A percentile compares a stretch with the other conserved stretches of the same genome.
phyloP scores from a whole-genome alignment of 192 early-diverging fungal genomes.

The Funneliformis geosporum region DNA sequence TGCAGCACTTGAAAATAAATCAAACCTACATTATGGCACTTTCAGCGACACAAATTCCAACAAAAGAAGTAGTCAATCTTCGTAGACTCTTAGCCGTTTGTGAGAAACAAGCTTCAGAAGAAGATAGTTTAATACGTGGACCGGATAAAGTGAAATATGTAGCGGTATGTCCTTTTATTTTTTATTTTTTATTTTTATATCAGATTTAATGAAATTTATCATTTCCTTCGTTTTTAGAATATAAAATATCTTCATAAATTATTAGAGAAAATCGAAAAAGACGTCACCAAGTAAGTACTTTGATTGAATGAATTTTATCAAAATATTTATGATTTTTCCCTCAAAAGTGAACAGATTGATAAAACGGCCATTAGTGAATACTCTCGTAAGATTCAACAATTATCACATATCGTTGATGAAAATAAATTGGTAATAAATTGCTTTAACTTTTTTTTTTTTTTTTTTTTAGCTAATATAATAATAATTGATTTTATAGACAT shows the following conservation, averaged over 20 bases:
- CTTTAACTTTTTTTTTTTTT: neutral
- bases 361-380: slow-evolving; percentile 33
- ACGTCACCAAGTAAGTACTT: neutral
- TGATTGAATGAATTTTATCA: neutral
- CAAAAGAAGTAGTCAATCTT: slow-evolving; percentile 30
- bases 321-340: neutral
- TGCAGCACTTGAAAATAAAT: too few species aligned
- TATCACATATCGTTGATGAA: slow-evolving; percentile 30
- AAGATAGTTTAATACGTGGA: slow-evolving; percentile 32
- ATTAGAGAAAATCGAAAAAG: slow-evolving; percentile 30
- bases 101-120: slow-evolving; percentile 21
- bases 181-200: neutral
- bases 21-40: neutral
- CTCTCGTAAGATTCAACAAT: slow-evolving; percentile 17
- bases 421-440: slow-evolving; percentile 23
- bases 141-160: slow-evolving; percentile 31
- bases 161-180: neutral
- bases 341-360: slow-evolving; percentile 3
- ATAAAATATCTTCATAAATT: slow-evolving; percentile 28
- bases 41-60: slow-evolving; percentile 5
- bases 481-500: slow-evolving; percentile 8
- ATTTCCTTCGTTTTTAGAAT: slow-evolving; percentile 3
- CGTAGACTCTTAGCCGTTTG: slow-evolving; percentile 24
- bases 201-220: neutral
- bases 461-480: neutral